Evolutionary conservation across 2,329 filamentous ascomycete species (phyloP), one percentile per base, ranked within the genome.

Genomic region (Aspergillus ustus): DNA sequence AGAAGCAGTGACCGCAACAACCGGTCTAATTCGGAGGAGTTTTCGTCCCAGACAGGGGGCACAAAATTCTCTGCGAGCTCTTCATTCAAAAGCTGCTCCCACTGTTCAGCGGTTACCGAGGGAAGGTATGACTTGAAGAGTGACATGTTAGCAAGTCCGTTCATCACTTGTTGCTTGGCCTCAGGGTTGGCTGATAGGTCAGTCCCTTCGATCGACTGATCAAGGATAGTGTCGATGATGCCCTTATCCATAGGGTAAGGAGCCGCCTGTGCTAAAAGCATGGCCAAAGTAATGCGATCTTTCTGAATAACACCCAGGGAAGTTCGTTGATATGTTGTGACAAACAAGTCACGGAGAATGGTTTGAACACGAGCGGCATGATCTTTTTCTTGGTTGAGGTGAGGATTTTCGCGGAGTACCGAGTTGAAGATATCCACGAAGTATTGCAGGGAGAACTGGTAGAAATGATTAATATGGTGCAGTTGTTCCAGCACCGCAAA

Each of bases 381-480:
- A 66, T 95, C 89, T 34, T 85, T 89, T 76, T 90, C 88, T 62
- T 82, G 84, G 20, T 85, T 85, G 55, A 95, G 83, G 62, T 87
- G 88, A 71, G 89, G 89, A 77, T 96, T 96, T 61, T 87, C 85
- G 69, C 90, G 90, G 44, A 99, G 84, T 7, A 99, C 95, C 6
- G 90, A 88, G 74, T 96, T 91, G 85, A 99, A 99, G 69, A 99
- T 99, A 75, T 97, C 91, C 59, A 97, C 86, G 80, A 99, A 99
- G 80, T 97, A 99, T 77, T 97, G 93, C 62, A 99, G 85, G 43
- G 95, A 99, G 84, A 99, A 99, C 76, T 98, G 96, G 78, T 99
- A 99, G 80, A 98, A 98, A 82, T 98, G 95, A 77, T 99, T 97
- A 76, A 99, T 89, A 74, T 97, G 96, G 78, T 98, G 94, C 61